A percentile compares a stretch with the other conserved stretches of the same genome.
These are phyloP conservation scores for Coemansia reversa DNA, from an alignment of 192 early-diverging fungal species.

Conservation along the genomic window DNA sequence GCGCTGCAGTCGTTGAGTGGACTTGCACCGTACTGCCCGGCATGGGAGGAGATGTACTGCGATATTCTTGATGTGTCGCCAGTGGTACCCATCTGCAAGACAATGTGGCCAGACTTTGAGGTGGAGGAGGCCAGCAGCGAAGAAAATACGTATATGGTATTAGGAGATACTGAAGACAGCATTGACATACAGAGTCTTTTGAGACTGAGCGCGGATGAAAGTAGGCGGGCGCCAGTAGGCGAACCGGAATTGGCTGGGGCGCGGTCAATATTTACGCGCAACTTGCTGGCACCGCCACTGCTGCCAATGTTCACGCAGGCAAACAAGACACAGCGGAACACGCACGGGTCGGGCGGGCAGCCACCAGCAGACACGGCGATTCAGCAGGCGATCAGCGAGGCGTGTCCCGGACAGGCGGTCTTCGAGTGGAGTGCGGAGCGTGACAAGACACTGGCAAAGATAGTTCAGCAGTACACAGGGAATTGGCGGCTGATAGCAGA, in stretches of 20 bases:
- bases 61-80: constrained; percentile 45
- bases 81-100: constrained; percentile 49
- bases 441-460: constrained; percentile 41
- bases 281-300: constrained; percentile 42
- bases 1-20: constrained; percentile 29
- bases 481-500: constrained; percentile 51
- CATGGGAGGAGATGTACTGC: constrained; percentile 45
- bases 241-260: constrained; percentile 25
- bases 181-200: constrained; percentile 25
- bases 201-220: constrained; percentile 18
- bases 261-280: constrained; percentile 44
- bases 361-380: constrained; percentile 38
- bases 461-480: constrained; percentile 45
- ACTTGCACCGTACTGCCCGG: constrained; percentile 30
- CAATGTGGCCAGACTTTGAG: constrained; percentile 50
- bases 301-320: constrained; percentile 49
- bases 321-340: constrained; percentile 34
- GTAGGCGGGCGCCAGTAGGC: background rate
- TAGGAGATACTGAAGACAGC: background rate
- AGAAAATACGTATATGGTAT: background rate
- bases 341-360: constrained; percentile 22
- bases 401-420: constrained; percentile 45
- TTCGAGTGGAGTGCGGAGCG: constrained; percentile 49
- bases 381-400: constrained; percentile 40
- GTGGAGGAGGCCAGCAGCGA: constrained; percentile 6